These are phyloP conservation scores for Globisporangium orthogonon DNA, from an alignment of 352 stramenopile species.

Conservation along the genomic window DNA sequence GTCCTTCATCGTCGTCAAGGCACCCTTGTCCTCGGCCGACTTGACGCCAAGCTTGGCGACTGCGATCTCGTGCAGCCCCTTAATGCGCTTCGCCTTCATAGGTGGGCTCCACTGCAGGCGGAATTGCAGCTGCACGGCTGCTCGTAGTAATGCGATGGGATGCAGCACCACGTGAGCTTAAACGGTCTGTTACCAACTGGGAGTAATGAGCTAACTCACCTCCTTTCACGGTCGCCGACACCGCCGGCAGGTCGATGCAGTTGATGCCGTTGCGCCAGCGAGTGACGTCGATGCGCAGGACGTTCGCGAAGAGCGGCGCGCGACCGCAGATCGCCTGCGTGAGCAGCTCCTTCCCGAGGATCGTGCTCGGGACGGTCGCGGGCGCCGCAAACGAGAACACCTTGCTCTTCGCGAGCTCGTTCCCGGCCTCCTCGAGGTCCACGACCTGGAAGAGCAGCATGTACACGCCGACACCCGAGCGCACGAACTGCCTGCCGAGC, in stretches of 20 bases:
- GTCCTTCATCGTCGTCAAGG: neutral
- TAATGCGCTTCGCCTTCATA: constrained; percentile 16
- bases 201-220: constrained; percentile 21
- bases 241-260: constrained; percentile 43
- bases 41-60: constrained; percentile 13
- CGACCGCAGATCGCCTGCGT: constrained; percentile 18
- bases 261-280: constrained; percentile 41
- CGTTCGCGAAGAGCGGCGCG: constrained; percentile 52
- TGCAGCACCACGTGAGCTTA: neutral
- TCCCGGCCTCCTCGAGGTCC: constrained; percentile 41
- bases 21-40: neutral
- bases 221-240: constrained; percentile 35
- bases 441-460: constrained; percentile 61
- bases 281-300: constrained; percentile 44
- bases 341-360: constrained; percentile 47
- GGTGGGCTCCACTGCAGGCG: constrained; percentile 12
- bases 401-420: constrained; percentile 25
- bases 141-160: neutral
- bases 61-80: constrained; percentile 15
- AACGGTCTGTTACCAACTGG: neutral
- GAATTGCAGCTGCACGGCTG: constrained; percentile 18
- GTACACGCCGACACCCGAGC: constrained; percentile 31
- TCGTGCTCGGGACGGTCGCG: constrained; percentile 1
- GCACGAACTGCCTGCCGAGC: constrained; percentile 41
- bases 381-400: constrained; percentile 35